Percentiles rank a stretch among this genome's conserved stretches.
Conservation (phyloP, 306 rosid species). For the Trichosanthes truncata region DNA sequence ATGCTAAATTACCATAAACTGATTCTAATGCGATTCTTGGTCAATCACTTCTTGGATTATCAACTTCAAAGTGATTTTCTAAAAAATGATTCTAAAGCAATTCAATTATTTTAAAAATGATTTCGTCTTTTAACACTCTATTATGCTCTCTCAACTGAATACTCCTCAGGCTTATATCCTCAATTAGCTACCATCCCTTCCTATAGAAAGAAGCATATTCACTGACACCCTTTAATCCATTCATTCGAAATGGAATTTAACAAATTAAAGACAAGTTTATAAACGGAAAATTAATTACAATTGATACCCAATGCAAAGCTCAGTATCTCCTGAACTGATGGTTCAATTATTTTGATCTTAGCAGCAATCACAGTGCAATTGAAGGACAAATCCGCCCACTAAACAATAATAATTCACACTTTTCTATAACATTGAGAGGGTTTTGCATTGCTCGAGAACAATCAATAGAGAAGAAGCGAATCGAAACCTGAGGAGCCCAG, state of each 20-base stretch:
- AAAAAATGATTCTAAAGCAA: too few species aligned
- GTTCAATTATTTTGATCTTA: neutral
- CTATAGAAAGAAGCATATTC: neutral
- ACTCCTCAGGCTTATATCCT: neutral
- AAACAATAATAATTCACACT: neutral
- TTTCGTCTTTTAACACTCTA: too few species aligned
- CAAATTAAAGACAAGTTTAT: neutral
- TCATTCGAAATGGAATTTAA: neutral
- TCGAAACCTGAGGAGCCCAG: conserved; percentile 47
- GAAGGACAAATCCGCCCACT: neutral
- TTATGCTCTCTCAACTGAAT: neutral
- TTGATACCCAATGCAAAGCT: neutral
- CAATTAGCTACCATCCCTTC: neutral
- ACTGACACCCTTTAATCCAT: neutral
- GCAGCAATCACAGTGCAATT: neutral
- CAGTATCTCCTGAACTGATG: neutral
- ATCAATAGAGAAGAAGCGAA: neutral
- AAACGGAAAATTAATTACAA: neutral
- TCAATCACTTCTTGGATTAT: too few species aligned
- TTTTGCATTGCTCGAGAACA: neutral
- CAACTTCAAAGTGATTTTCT: too few species aligned
- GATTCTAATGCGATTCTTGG: too few species aligned
- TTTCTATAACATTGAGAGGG: neutral
- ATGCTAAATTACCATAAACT: too few species aligned
- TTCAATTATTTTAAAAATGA: too few species aligned